Conservation (phyloP, 108 stramenopile species). For the Fistulifera pelliculosa region DNA sequence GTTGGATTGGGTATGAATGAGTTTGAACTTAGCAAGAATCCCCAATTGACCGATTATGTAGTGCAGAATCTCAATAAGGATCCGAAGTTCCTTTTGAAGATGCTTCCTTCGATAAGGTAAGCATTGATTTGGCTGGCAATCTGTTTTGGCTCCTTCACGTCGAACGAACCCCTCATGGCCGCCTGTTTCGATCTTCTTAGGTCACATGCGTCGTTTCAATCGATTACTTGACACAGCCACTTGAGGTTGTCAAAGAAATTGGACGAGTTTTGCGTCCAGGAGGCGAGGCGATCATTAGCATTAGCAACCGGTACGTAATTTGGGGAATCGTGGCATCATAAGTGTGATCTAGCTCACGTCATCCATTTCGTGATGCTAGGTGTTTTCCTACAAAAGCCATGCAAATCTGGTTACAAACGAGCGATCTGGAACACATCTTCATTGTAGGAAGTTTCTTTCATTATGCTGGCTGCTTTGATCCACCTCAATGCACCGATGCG, state of each 20-base stretch:
- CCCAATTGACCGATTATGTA: slow-evolving; percentile 70
- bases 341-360: neutral
- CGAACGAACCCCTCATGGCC: too few relatives aligned
- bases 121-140: too few relatives aligned
- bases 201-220: slow-evolving; percentile 92
- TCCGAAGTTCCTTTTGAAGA: slow-evolving; percentile 77
- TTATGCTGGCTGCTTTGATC: slow-evolving; percentile 79
- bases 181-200: too few relatives aligned
- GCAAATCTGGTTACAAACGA: slow-evolving; percentile 47
- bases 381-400: slow-evolving; percentile 44
- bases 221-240: slow-evolving; percentile 84
- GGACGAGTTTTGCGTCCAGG: slow-evolving; percentile 85
- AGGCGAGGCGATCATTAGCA: slow-evolving; percentile 74
- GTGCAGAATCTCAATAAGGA: slow-evolving; percentile 88
- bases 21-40: slow-evolving; percentile 81
- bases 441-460: slow-evolving; percentile 91
- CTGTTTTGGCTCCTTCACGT: too few relatives aligned
- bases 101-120: slow-evolving; percentile 66
- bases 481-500: slow-evolving; percentile 73
- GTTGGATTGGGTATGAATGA: slow-evolving; percentile 90
- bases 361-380: neutral
- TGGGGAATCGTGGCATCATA: neutral
- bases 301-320: slow-evolving; percentile 78
- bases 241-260: slow-evolving; percentile 77
- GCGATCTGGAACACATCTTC: slow-evolving; percentile 91